Base-by-base conservation (phyloP, 1,284 basidiomycete species). In the Pseudozyma sp. region DNA sequence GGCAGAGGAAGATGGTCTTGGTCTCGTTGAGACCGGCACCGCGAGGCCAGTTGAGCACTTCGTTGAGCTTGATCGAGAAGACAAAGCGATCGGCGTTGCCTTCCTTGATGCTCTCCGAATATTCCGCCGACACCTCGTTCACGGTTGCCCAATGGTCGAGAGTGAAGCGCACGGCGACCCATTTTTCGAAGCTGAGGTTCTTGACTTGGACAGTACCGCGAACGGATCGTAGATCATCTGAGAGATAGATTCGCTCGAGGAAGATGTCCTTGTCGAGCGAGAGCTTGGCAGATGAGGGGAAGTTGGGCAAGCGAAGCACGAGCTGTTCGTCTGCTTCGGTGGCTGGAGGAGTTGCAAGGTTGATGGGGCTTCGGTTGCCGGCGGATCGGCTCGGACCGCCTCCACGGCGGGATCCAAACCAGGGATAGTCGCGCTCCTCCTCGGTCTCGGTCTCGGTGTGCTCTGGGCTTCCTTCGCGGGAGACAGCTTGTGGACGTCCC, bases 121-220 rank as follows among this genome's bases (percentile, higher is more conserved):
- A 92, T 46, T 89, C 89, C 29, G 90, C 94, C 1, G 91, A 90
- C 48, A 97, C 92, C 85, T 98, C 95, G 83, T 91, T 94, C 62
- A 93, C 95, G 39, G 95, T 98, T 85, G 94, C 92, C 95, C 96
- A 98, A 80, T 88, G 88, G 84, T 98, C 95, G 76, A 95, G 89
- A 2, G 95, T 97, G 86, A 97, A 98, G 42, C 95, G 90, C 24
- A 94, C 90, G 9, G 90, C 92, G 60, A 97, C 88, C 88, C 90
- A 90, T 86, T 97, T 97, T 79, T 92, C 88, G 85, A 90, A 97
- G 4, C 93, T 89, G 48, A 97, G 82, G 84, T 97, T 97, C 77
- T 90, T 89, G 65, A 96, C 92, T 50, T 90, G 89, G 37, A 94
- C 89, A 40, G 88, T 87, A 19, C 95, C 96, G 33, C 88, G 86